These are phyloP conservation scores for Exserohilum rostratum DNA, from an alignment of 2,329 filamentous ascomycete species.

Conservation along the genomic window DNA sequence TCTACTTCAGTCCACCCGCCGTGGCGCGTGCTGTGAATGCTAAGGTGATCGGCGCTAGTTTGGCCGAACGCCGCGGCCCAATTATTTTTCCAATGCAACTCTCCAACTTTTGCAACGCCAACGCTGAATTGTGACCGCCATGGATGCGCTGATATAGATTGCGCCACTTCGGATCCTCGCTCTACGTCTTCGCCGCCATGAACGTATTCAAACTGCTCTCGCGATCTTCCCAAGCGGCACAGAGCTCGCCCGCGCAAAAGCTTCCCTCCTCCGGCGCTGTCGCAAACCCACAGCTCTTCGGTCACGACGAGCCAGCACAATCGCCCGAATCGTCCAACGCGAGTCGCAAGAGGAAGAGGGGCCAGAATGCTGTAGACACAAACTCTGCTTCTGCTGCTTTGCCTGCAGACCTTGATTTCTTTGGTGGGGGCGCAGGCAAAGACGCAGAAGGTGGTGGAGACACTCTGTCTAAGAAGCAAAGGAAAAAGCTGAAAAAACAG, in stretches of 20 bases:
- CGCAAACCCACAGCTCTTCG: slow-evolving; percentile 72
- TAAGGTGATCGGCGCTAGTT: slow-evolving; percentile 24
- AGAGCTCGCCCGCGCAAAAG: slow-evolving; percentile 48
- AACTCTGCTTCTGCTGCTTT: slow-evolving; percentile 13
- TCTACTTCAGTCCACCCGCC: slow-evolving; percentile 7
- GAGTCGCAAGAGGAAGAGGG: slow-evolving; percentile 53
- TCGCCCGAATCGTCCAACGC: slow-evolving; percentile 24
- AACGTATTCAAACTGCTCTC: slow-evolving; percentile 77
- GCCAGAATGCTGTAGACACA: slow-evolving; percentile 22
- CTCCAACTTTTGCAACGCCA: slow-evolving; percentile 24
- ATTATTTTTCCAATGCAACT: slow-evolving; percentile 27
- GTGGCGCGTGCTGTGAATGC: slow-evolving; percentile 5
- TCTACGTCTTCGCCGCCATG: slow-evolving; percentile 53
- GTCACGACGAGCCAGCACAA: slow-evolving; percentile 51
- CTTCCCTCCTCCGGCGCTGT: slow-evolving; percentile 69
- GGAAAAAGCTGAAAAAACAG: slow-evolving; percentile 20
- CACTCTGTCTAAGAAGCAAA: slow-evolving; percentile 19
- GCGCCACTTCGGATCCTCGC: not conserved
- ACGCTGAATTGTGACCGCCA: not conserved
- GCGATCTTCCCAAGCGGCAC: slow-evolving; percentile 67
- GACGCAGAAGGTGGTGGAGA: slow-evolving; percentile 14
- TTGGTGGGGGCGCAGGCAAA: slow-evolving; percentile 35
- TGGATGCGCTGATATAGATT: slow-evolving; percentile 1
- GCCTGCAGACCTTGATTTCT: slow-evolving; percentile 53
- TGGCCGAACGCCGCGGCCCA: slow-evolving; percentile 24